A percentile compares a stretch with the other conserved stretches of the same genome.
phyloP scores from a whole-genome alignment of 306 rosid genomes.

The Prunus padus region DNA sequence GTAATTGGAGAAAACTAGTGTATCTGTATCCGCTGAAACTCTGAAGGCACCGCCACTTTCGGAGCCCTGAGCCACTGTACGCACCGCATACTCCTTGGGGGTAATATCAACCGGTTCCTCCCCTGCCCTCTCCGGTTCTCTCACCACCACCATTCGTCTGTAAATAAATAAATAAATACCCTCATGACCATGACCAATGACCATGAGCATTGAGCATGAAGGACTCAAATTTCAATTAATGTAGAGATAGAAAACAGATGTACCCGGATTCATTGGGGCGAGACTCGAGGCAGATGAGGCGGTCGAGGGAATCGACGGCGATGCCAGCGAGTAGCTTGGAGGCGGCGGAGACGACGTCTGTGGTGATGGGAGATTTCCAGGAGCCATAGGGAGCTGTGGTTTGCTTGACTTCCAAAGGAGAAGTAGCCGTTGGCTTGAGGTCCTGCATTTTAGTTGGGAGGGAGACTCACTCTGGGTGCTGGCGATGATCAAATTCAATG shows the following conservation, averaged over 20 bases:
- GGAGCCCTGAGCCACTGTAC: conserved; percentile 84
- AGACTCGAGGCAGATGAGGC: conserved; percentile 83
- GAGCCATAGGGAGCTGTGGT: conserved; percentile 73
- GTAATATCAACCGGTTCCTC: conserved; percentile 72
- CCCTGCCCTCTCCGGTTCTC: conserved; percentile 57
- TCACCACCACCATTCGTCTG: conserved; percentile 79
- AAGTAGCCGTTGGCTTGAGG: neutral
- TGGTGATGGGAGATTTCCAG: conserved; percentile 85
- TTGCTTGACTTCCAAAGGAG: conserved; percentile 27
- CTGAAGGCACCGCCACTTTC: conserved; percentile 79
- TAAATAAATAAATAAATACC: neutral
- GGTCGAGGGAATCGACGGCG: conserved; percentile 60
- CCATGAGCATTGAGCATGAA: too few relatives aligned
- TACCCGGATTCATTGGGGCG: conserved; percentile 89
- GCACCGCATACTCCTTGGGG: conserved; percentile 77
- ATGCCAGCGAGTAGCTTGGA: conserved; percentile 76
- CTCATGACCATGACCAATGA: too few relatives aligned
- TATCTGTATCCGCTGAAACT: conserved; percentile 51
- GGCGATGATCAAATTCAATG: too few relatives aligned
- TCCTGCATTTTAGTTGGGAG: too few relatives aligned
- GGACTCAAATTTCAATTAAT: neutral
- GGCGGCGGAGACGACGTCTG: conserved; percentile 84
- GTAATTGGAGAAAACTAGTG: conserved; percentile 71
- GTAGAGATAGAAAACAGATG: neutral
- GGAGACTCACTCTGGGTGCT: too few relatives aligned